A percentile compares a stretch with the other conserved stretches of the same genome.
These are phyloP conservation scores for Cyberlindnera subsufficiens DNA, from an alignment of 805 yeast species.

Conservation along the genomic window DNA sequence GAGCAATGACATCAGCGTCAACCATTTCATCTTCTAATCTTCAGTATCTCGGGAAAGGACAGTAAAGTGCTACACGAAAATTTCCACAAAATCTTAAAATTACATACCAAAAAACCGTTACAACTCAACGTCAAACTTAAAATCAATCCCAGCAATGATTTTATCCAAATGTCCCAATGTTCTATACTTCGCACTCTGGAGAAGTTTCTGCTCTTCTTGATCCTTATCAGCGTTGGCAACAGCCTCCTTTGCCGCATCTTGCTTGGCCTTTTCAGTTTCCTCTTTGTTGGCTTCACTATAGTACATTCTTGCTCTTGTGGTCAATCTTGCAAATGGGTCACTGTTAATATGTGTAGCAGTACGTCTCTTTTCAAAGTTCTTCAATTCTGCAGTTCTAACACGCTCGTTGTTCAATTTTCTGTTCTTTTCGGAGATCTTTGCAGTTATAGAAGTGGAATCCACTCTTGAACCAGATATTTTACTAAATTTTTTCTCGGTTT, in stretches of 20 bases:
- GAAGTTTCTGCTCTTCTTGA: slow-evolving; percentile 37
- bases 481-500: slow-evolving; percentile 36
- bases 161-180: slow-evolving; percentile 53
- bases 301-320: slow-evolving; percentile 81
- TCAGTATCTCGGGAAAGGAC: too few species aligned
- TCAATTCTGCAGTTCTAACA: slow-evolving; percentile 74
- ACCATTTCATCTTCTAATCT: too few species aligned
- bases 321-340: slow-evolving; percentile 87
- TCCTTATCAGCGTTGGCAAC: slow-evolving; percentile 35
- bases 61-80: too few species aligned
- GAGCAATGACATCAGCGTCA: slow-evolving; percentile 4
- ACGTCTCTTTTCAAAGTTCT: slow-evolving; percentile 51
- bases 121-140: slow-evolving; percentile 27
- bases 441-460: slow-evolving; percentile 28
- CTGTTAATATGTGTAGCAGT: slow-evolving; percentile 37
- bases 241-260: slow-evolving; percentile 43
- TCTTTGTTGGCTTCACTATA: slow-evolving; percentile 51
- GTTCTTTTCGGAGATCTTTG: slow-evolving; percentile 46
- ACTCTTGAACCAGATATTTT: slow-evolving; percentile 27
- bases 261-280: slow-evolving; percentile 54
- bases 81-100: too few species aligned
- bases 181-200: slow-evolving; percentile 48
- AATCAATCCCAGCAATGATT: slow-evolving; percentile 37
- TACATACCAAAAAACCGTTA: neutral
- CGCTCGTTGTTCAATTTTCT: slow-evolving; percentile 72